phyloP scores from a whole-genome alignment of 2,329 filamentous ascomycete genomes.

The Mollisiaceae sp. region DNA sequence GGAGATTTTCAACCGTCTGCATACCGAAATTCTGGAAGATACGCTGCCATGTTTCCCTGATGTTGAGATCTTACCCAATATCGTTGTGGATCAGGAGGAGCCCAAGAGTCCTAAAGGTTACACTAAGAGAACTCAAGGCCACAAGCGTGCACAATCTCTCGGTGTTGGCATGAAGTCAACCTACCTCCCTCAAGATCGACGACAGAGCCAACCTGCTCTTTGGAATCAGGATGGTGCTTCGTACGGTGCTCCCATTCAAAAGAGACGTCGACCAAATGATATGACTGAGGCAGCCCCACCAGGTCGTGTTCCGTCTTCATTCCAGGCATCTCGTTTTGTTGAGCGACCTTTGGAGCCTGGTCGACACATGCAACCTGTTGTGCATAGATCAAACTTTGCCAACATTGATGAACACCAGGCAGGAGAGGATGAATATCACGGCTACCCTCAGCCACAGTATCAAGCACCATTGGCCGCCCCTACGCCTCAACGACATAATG shows the following conservation, averaged over 20 bases:
- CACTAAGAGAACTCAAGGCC: slow-evolving; percentile 32
- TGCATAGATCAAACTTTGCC: slow-evolving; percentile 32
- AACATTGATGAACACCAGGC: slow-evolving; percentile 34
- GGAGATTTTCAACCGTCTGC: slow-evolving; percentile 45
- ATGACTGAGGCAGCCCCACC: slow-evolving; percentile 14
- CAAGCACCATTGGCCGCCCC: slow-evolving; percentile 36
- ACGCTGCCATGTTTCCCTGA: slow-evolving; percentile 46
- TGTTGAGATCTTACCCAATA: slow-evolving; percentile 48
- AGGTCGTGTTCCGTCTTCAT: neutral
- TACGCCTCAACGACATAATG: slow-evolving; percentile 32
- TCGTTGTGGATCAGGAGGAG: slow-evolving; percentile 38
- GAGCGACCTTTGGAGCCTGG: slow-evolving; percentile 19
- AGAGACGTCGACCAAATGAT: slow-evolving; percentile 34
- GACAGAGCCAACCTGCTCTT: slow-evolving; percentile 30
- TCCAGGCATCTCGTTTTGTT: slow-evolving; percentile 13
- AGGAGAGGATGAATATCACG: slow-evolving; percentile 29
- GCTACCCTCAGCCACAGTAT: slow-evolving; percentile 17
- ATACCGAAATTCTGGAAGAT: slow-evolving; percentile 44
- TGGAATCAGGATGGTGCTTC: slow-evolving; percentile 20
- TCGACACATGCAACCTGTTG: slow-evolving; percentile 26
- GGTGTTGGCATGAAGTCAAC: slow-evolving; percentile 30
- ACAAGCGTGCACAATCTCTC: slow-evolving; percentile 43
- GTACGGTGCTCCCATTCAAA: slow-evolving; percentile 27
- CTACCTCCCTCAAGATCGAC: slow-evolving; percentile 25
- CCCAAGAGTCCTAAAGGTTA: slow-evolving; percentile 40